Conservation (phyloP, 192 early-diverging fungal genomes). For the Phycomyces nitens region DNA sequence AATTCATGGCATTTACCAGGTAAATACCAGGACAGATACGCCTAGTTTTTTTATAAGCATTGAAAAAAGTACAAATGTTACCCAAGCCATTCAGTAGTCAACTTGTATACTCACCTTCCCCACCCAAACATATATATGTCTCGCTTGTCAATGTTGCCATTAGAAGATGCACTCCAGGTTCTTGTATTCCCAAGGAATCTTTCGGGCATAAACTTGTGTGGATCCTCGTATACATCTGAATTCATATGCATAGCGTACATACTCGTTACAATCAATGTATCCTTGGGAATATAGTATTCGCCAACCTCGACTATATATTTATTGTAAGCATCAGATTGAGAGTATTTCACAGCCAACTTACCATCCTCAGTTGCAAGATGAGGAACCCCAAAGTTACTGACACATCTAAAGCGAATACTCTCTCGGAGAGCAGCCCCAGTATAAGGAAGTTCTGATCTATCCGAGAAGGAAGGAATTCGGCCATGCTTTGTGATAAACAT, state of each 20-base stretch:
- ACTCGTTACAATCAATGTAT: slow-evolving; percentile 41
- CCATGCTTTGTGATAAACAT: background rate
- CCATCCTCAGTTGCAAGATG: slow-evolving; percentile 8
- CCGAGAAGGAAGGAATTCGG: background rate
- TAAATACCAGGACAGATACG: slow-evolving; percentile 17
- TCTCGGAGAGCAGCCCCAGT: background rate
- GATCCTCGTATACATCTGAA: slow-evolving; percentile 32
- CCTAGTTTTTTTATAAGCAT: too few relatives aligned
- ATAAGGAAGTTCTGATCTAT: background rate
- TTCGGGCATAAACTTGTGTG: slow-evolving; percentile 48
- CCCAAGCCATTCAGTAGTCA: background rate
- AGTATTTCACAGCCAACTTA: too few relatives aligned
- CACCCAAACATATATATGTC: slow-evolving; percentile 25
- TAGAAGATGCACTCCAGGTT: slow-evolving; percentile 4
- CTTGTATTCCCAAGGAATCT: slow-evolving; percentile 23
- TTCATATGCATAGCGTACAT: slow-evolving; percentile 46
- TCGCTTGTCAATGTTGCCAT: slow-evolving; percentile 12
- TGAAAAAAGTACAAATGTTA: background rate
- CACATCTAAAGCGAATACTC: background rate
- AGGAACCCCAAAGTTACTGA: background rate
- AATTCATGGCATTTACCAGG: slow-evolving; percentile 4
- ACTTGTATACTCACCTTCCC: slow-evolving; percentile 8
- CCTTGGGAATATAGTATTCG: slow-evolving; percentile 48
- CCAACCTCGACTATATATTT: slow-evolving; percentile 18
- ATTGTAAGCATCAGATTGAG: too few relatives aligned